A percentile compares a stretch with the other conserved stretches of the same genome.
These are phyloP conservation scores for Phytophthora litchii DNA, from an alignment of 352 stramenopile genomes.

Conservation along the genomic window DNA sequence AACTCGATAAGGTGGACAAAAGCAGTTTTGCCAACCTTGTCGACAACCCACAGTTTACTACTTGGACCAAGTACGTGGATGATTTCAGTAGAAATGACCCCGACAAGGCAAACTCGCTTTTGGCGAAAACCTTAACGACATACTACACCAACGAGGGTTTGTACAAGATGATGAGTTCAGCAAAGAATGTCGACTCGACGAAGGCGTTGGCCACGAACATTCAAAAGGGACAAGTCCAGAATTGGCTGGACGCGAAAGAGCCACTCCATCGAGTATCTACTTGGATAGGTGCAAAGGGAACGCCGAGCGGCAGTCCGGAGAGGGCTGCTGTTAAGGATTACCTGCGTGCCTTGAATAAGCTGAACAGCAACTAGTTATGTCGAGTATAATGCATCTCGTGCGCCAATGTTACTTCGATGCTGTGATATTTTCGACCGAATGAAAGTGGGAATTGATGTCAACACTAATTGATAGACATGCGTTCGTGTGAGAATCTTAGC, in stretches of 20 bases:
- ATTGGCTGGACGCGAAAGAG: conserved; percentile 4
- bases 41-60: conserved; percentile 3
- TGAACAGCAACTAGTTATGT: too few relatives aligned
- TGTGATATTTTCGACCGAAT: too few relatives aligned
- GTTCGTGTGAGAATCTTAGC: too few relatives aligned
- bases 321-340: background rate
- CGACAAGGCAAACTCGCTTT: conserved; percentile 3
- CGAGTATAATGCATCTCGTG: too few relatives aligned
- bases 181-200: conserved; percentile 2
- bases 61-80: conserved; percentile 13
- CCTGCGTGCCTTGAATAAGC: too few relatives aligned
- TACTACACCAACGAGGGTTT: conserved; percentile 2
- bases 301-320: background rate
- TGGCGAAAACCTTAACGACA: conserved; percentile 7
- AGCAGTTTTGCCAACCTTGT: background rate
- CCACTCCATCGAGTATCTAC: background rate
- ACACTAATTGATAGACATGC: too few relatives aligned
- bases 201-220: conserved; percentile 2
- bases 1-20: background rate
- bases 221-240: conserved; percentile 7
- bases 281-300: background rate
- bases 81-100: conserved; percentile 1
- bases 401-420: too few relatives aligned
- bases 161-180: background rate
- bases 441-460: too few relatives aligned